Conservation (phyloP, 306 rosid genomes). For the Cucumis hystrix region DNA sequence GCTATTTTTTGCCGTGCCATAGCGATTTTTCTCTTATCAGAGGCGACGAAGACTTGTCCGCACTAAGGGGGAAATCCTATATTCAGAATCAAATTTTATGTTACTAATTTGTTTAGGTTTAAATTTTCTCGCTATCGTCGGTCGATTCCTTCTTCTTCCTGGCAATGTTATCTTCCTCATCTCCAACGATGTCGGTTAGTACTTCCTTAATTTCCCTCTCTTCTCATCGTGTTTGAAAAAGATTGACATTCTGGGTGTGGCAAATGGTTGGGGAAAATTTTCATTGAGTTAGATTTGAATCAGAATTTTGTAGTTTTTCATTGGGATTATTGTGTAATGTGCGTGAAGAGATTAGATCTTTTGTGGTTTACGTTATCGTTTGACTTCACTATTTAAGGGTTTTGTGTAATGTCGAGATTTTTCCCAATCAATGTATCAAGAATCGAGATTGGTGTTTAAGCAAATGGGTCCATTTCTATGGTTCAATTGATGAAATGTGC, state of each 20-base stretch:
- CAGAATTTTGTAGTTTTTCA: background rate
- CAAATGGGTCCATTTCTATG: too few species aligned
- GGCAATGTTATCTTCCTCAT: background rate
- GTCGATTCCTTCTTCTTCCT: background rate
- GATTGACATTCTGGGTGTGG: background rate
- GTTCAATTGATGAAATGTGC: too few species aligned
- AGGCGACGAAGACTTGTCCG: background rate
- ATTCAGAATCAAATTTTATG: background rate
- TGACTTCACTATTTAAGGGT: too few species aligned
- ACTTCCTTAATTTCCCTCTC: background rate
- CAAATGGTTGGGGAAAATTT: background rate
- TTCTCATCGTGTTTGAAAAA: background rate
- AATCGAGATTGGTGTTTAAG: too few species aligned
- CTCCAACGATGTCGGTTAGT: slow-evolving; percentile 5
- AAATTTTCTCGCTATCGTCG: background rate
- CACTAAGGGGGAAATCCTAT: background rate
- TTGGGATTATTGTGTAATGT: background rate
- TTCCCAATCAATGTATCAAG: too few species aligned
- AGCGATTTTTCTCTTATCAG: too few species aligned
- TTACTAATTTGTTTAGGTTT: background rate
- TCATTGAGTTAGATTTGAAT: background rate
- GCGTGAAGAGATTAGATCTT: too few species aligned
- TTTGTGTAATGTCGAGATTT: too few species aligned
- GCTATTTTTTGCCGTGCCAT: too few species aligned
- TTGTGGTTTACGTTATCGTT: too few species aligned